These are phyloP conservation scores for Wallacemonas rigidus DNA, from an alignment of 208 protist genomes.

Conservation along the genomic window DNA sequence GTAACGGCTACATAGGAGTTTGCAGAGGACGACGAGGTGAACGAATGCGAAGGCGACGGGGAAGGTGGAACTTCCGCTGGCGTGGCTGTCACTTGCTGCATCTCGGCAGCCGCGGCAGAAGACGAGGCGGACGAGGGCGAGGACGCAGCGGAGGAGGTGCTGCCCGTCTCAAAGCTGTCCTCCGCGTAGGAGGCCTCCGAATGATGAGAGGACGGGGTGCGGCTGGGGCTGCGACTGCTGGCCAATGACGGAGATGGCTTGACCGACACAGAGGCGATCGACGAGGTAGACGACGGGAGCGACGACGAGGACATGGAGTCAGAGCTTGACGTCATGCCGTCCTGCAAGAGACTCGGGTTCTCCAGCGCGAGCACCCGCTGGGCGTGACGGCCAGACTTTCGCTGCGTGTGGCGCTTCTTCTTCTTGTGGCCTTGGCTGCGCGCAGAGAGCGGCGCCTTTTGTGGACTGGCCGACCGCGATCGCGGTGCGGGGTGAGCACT, in stretches of 20 bases:
- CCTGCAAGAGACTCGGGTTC: constrained; percentile 13
- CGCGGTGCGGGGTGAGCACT: constrained; percentile 1
- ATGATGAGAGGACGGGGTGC: neutral
- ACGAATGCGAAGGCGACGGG: constrained; percentile 18
- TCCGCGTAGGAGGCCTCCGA: constrained; percentile 4
- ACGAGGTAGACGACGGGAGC: neutral
- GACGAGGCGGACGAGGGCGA: neutral
- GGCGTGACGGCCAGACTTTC: constrained; percentile 1
- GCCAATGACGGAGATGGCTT: constrained; percentile 2
- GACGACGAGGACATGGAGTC: neutral
- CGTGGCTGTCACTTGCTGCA: neutral
- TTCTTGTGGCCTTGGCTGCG: neutral
- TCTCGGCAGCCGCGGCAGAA: neutral
- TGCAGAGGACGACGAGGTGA: constrained; percentile 7
- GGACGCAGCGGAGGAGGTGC: neutral
- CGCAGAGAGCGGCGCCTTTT: constrained; percentile 13
- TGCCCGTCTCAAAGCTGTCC: constrained; percentile 16
- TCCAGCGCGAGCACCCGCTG: constrained; percentile 15
- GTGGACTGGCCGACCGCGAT: constrained; percentile 12
- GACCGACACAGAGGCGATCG: constrained; percentile 1
- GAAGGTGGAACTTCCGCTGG: constrained; percentile 21
- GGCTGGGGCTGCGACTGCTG: constrained; percentile 3
- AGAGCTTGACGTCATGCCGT: constrained; percentile 14
- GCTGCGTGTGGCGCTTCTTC: neutral
- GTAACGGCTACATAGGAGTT: constrained; percentile 1